Conservation (phyloP, 805 yeast genomes). For the Cephaloascus fragrans region DNA sequence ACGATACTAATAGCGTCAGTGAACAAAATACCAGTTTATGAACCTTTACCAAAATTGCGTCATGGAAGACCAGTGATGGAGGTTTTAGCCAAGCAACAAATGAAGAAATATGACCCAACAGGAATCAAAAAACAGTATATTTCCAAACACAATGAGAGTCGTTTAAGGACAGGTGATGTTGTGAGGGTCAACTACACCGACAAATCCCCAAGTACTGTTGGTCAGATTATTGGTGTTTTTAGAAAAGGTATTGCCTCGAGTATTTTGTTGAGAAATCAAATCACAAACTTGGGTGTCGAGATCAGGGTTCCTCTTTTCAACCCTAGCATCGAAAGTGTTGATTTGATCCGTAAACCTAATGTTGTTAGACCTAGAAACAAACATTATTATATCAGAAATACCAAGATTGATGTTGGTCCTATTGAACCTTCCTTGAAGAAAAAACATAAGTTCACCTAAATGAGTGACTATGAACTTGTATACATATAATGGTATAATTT, state of each 20-base stretch:
- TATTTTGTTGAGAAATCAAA: slow-evolving; percentile 72
- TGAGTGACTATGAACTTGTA: background rate
- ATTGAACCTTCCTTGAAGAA: slow-evolving; percentile 28
- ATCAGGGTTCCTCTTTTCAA: slow-evolving; percentile 70
- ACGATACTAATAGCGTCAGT: slow-evolving; percentile 2
- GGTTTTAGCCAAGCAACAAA: slow-evolving; percentile 40
- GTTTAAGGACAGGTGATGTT: slow-evolving; percentile 73
- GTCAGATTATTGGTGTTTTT: slow-evolving; percentile 71
- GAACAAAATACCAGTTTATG: slow-evolving; percentile 26
- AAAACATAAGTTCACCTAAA: background rate
- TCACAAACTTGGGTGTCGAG: slow-evolving; percentile 80
- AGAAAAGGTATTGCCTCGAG: slow-evolving; percentile 66
- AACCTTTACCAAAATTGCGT: slow-evolving; percentile 40
- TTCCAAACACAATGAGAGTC: slow-evolving; percentile 30
- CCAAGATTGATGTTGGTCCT: slow-evolving; percentile 68
- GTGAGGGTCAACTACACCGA: slow-evolving; percentile 64
- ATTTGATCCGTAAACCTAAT: slow-evolving; percentile 62
- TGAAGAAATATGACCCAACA: slow-evolving; percentile 55
- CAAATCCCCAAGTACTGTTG: slow-evolving; percentile 51
- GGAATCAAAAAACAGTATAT: slow-evolving; percentile 57
- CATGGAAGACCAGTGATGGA: slow-evolving; percentile 33
- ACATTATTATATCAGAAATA: slow-evolving; percentile 82
- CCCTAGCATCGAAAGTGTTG: slow-evolving; percentile 70
- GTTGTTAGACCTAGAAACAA: slow-evolving; percentile 68
- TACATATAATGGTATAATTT: background rate